These are phyloP conservation scores for Kwoniella shandongensis DNA, from an alignment of 768 basidiomycete genomes.

Conservation along the genomic window DNA sequence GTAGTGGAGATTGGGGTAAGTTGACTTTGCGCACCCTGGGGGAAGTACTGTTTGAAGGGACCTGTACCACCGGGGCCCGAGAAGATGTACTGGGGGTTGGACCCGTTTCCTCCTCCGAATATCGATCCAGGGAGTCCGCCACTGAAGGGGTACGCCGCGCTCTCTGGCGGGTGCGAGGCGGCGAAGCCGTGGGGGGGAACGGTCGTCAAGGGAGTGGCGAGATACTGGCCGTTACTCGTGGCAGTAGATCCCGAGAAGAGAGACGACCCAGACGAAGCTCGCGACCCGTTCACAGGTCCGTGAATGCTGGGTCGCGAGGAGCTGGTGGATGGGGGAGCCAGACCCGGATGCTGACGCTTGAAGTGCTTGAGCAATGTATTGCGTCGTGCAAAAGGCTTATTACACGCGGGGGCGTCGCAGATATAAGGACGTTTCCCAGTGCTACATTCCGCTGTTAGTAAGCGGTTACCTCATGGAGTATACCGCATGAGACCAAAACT, in stretches of 20 bases:
- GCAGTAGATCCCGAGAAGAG: constrained; percentile 16
- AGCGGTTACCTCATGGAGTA: neutral
- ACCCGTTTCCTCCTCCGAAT: constrained; percentile 12
- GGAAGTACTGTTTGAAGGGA: constrained; percentile 1
- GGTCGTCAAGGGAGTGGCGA: constrained; percentile 18
- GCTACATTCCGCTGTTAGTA: constrained; percentile 27
- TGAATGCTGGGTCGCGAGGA: constrained; percentile 15
- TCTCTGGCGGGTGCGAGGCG: constrained; percentile 44
- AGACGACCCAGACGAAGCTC: constrained; percentile 18
- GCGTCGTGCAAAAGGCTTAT: constrained; percentile 52
- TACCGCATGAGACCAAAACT: neutral
- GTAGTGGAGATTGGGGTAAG: constrained; percentile 18
- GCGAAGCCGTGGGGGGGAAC: constrained; percentile 45
- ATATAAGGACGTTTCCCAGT: constrained; percentile 55
- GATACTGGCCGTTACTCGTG: constrained; percentile 29
- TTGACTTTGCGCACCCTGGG: constrained; percentile 11
- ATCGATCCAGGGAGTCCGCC: constrained; percentile 27
- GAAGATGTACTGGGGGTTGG: constrained; percentile 4
- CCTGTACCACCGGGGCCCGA: constrained; percentile 1
- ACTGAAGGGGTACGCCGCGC: constrained; percentile 37
- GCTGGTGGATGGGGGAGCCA: constrained; percentile 33
- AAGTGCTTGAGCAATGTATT: constrained; percentile 56
- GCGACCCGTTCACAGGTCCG: constrained; percentile 10
- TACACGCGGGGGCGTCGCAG: constrained; percentile 46
- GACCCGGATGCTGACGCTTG: constrained; percentile 48